phyloP scores from a whole-genome alignment of 176 grass and related monocot genomes.

The Zea mays region Zm-B73-REFERENCE-NAM-5.0 NC_050102.1:3260001-3260500 shows the following conservation, averaged over 20 bases:
- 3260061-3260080: slow-evolving; percentile 47
- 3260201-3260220: neutral
- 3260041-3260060: neutral
- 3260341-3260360: slow-evolving; percentile 41
- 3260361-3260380: slow-evolving; percentile 48
- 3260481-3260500: slow-evolving; percentile 30
- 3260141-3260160: slow-evolving; percentile 82
- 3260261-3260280: neutral
- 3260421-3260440: slow-evolving; percentile 32
- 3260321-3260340: slow-evolving; percentile 41
- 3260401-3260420: slow-evolving; percentile 57
- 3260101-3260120: slow-evolving; percentile 46
- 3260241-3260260: slow-evolving; percentile 4
- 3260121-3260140: slow-evolving; percentile 42
- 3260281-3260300: neutral
- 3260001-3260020: slow-evolving; percentile 34
- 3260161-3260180: slow-evolving; percentile 60
- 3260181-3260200: slow-evolving; percentile 47
- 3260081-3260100: slow-evolving; percentile 57
- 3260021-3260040: too few relatives aligned
- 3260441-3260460: slow-evolving; percentile 48
- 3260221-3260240: neutral
- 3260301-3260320: slow-evolving; percentile 32
- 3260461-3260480: slow-evolving; percentile 52
- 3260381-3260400: slow-evolving; percentile 48